These are phyloP conservation scores for Suillus americanus DNA, from an alignment of 768 basidiomycete species.

Conservation along the genomic window DNA sequence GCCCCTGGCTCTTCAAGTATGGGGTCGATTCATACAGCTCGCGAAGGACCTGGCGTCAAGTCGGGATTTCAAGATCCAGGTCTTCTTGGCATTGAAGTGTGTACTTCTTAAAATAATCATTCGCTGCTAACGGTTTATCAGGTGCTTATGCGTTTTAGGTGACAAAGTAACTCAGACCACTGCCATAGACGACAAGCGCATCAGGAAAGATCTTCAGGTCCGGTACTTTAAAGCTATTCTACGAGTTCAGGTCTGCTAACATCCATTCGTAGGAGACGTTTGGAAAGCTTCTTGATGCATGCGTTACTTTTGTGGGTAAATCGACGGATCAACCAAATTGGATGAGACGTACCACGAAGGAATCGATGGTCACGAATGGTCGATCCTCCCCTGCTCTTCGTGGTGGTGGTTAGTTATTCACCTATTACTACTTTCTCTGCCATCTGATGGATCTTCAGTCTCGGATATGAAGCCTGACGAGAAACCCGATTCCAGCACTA, in stretches of 20 bases:
- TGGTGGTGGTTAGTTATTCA: conserved; percentile 40
- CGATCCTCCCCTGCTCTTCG: conserved; percentile 68
- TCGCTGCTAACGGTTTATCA: conserved; percentile 29
- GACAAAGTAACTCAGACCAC: conserved; percentile 88
- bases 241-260: not conserved
- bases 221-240: not conserved
- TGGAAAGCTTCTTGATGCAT: conserved; percentile 80
- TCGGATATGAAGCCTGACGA: conserved; percentile 57
- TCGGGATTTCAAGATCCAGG: conserved; percentile 68
- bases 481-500: conserved; percentile 48
- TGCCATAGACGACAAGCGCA: conserved; percentile 84
- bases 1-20: conserved; percentile 90
- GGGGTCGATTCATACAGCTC: conserved; percentile 75
- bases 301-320: conserved; percentile 70
- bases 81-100: conserved; percentile 74
- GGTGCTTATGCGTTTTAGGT: conserved; percentile 74
- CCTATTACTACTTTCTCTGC: not conserved
- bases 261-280: conserved; percentile 64
- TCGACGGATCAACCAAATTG: conserved; percentile 76
- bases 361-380: conserved; percentile 60
- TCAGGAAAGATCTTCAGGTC: conserved; percentile 89
- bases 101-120: conserved; percentile 13
- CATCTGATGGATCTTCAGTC: conserved; percentile 12
- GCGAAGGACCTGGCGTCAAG: conserved; percentile 73
- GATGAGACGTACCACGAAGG: conserved; percentile 71